Conservation (phyloP, 2,329 filamentous ascomycete genomes). For the Hypoxylon sp. region DNA sequence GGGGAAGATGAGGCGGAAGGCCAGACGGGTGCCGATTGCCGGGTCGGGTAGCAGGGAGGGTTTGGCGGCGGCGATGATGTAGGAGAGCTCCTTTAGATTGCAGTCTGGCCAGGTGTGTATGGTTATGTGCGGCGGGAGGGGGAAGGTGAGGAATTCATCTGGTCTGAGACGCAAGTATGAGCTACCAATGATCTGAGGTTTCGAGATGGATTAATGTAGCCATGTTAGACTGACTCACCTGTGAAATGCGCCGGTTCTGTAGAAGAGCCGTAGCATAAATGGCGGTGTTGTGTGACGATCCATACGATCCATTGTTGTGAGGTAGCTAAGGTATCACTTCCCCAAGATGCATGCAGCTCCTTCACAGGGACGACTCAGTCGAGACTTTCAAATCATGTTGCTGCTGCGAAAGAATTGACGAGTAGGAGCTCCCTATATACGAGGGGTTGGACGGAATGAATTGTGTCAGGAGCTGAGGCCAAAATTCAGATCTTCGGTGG, state of each 20-base stretch:
- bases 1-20: slow-evolving; percentile 87
- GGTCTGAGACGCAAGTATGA: slow-evolving; percentile 61
- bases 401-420: slow-evolving; percentile 7
- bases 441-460: background rate
- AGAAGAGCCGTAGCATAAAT: slow-evolving; percentile 89
- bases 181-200: slow-evolving; percentile 18
- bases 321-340: slow-evolving; percentile 40
- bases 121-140: slow-evolving; percentile 75
- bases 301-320: too few relatives aligned
- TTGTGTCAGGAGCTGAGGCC: slow-evolving; percentile 7
- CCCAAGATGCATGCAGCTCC: slow-evolving; percentile 52
- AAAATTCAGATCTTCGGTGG: slow-evolving; percentile 20
- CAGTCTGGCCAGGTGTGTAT: slow-evolving; percentile 90
- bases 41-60: slow-evolving; percentile 73
- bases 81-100: slow-evolving; percentile 83
- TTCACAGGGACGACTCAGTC: slow-evolving; percentile 32
- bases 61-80: slow-evolving; percentile 77
- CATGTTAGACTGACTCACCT: slow-evolving; percentile 60
- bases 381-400: slow-evolving; percentile 44
- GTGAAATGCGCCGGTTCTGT: slow-evolving; percentile 79
- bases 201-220: too few relatives aligned
- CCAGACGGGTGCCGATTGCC: slow-evolving; percentile 84
- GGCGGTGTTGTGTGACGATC: slow-evolving; percentile 80
- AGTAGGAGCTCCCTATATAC: slow-evolving; percentile 7
- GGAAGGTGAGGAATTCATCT: slow-evolving; percentile 74